Evolutionary conservation across 2,329 filamentous ascomycete genomes (phyloP), one percentile per base, ranked within the genome.

Genomic region (Aspergillus candidus): DNA sequence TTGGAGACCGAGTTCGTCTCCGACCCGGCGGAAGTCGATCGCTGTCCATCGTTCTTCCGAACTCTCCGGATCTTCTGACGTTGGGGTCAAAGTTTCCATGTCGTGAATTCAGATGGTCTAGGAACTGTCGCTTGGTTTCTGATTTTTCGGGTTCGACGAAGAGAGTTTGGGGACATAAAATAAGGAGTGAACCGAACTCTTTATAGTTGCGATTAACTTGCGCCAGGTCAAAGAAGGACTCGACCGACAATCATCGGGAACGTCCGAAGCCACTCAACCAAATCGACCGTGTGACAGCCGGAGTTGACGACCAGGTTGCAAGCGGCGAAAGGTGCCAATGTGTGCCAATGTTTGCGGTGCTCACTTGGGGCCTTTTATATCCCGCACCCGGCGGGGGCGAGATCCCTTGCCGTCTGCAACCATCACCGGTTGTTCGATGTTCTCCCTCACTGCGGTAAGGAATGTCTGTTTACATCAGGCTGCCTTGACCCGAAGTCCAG

Each of bases 1-100:
- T 22, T 27, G n/a, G 10, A 50, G 45, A 18, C 40, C 38, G 41
- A 50, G 46, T 41, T 34, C 39, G 17, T 36, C 32, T 40, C 27
- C 32, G 22, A 46, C 35, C 33, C 40, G 42, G 17, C 32, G 18
- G 18, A 18, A 18, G 18, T 27, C 8, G 15, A 37, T 13, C 35
- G 35, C 35, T 14, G 30, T 27, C 35, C 29, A 35, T 18, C 17
- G 11, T 27, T 35, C 22, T 18, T 43, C 30, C n/a, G 35, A 37
- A 39, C 37, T 32, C 37, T 18, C 37, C 27, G 37, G 27, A 18
- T 39, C 37, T 17, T 39, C 37, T 32, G 37, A 39, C 12, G 37
- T 39, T 2, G 37, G 37, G 37, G 27, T 31, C 31, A 33, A 14
- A 35, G 32, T 29, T 35, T 41, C 39, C 39, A 41, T 41, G 37